These are phyloP conservation scores for Babesia gibsoni DNA, from an alignment of 169 alveolate genomes.

Conservation along the genomic window DNA sequence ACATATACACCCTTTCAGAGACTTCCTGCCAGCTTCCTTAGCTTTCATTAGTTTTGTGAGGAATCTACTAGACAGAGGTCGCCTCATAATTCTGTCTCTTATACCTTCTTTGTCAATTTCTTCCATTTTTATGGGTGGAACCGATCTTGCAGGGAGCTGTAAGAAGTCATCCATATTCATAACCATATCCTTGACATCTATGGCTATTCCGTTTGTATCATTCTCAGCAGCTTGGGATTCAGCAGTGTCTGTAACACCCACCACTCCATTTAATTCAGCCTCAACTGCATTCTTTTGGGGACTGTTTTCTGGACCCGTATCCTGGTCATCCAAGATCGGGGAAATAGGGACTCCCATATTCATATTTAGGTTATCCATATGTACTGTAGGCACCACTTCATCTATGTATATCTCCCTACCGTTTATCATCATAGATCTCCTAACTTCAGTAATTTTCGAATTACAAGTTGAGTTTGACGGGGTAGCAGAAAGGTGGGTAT, in stretches of 20 bases:
- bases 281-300: background rate
- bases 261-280: background rate
- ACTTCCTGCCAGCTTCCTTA: slow-evolving; percentile 1
- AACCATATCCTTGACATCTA: slow-evolving; percentile 1
- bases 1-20: too few species aligned
- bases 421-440: background rate
- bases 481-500: background rate
- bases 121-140: background rate
- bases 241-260: background rate
- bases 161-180: slow-evolving; percentile 21
- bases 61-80: slow-evolving; percentile 19
- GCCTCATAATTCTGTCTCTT: background rate
- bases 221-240: background rate
- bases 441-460: background rate
- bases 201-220: too few species aligned
- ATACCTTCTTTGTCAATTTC: too few species aligned
- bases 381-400: too few species aligned
- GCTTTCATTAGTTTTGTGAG: background rate
- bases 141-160: background rate
- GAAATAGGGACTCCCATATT: too few species aligned
- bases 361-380: too few species aligned
- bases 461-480: background rate
- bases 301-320: background rate
- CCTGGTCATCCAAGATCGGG: background rate
- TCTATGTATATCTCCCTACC: too few species aligned